Percentiles rank a stretch among this genome's conserved stretches.
Conservation (phyloP, 495 filamentous ascomycete genomes). For the Aspergillus biplanus region DNA sequence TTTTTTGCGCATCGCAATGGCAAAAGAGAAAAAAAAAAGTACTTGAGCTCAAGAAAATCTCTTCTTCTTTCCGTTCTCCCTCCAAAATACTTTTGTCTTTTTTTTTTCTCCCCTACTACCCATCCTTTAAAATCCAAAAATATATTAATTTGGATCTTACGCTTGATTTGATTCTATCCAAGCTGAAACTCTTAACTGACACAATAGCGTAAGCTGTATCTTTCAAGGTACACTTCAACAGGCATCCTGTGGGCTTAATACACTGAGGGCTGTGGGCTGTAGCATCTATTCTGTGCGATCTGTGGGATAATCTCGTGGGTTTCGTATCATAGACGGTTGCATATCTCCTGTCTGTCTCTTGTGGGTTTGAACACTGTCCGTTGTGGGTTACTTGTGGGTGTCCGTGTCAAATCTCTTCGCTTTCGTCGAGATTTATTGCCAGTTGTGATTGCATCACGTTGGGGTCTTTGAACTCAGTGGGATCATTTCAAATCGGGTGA, state of each 20-base stretch:
- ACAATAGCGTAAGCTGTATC: slow-evolving; percentile 45
- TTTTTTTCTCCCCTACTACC: slow-evolving; percentile 20
- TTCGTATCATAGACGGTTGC: slow-evolving; percentile 48
- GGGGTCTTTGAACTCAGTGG: slow-evolving; percentile 32
- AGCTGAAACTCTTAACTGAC: slow-evolving; percentile 37
- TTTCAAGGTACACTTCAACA: slow-evolving; percentile 48
- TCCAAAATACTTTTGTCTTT: slow-evolving; percentile 6
- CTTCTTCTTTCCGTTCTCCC: slow-evolving; percentile 32
- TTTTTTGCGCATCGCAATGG: slow-evolving; percentile 31
- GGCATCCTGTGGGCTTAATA: slow-evolving; percentile 52
- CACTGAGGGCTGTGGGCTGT: slow-evolving; percentile 56
- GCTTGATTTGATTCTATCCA: slow-evolving; percentile 21
- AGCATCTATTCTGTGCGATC: slow-evolving; percentile 50
- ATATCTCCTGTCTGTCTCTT: slow-evolving; percentile 48
- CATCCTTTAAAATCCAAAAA: slow-evolving; percentile 22
- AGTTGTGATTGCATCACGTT: slow-evolving; percentile 36
- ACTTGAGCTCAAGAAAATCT: slow-evolving; percentile 27
- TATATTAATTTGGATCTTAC: slow-evolving; percentile 21
- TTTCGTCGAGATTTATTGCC: slow-evolving; percentile 21
- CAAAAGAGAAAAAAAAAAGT: slow-evolving; percentile 1
- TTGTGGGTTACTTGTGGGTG: slow-evolving; percentile 53
- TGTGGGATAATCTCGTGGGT: slow-evolving; percentile 48
- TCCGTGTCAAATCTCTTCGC: slow-evolving; percentile 29
- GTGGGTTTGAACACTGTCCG: slow-evolving; percentile 55
- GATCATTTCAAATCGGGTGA: slow-evolving; percentile 45